phyloP scores from a whole-genome alignment of 2,329 filamentous ascomycete species.

The Xylariales sp. region DNA sequence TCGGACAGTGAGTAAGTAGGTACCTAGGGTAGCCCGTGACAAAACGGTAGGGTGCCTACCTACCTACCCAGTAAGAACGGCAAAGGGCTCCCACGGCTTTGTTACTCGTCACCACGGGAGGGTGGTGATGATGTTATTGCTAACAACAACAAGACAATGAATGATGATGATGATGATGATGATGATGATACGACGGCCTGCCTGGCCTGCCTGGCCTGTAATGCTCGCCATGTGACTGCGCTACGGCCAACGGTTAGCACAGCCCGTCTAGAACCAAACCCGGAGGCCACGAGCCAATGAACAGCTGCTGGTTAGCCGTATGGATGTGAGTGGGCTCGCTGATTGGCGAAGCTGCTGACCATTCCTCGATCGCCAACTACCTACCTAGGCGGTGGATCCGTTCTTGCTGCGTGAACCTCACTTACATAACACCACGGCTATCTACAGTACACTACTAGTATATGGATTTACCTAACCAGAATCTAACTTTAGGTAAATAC shows the following conservation, averaged over 20 bases:
- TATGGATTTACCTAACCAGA: no score
- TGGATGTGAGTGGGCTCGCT: slow-evolving; percentile 21
- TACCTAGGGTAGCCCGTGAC: background rate
- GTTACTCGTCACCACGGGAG: background rate
- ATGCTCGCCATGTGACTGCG: slow-evolving; percentile 28
- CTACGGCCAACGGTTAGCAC: slow-evolving; percentile 15
- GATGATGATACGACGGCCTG: slow-evolving; percentile 17
- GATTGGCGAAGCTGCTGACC: slow-evolving; percentile 21
- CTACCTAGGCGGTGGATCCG: background rate
- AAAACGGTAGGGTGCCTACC: no score
- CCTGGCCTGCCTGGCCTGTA: background rate
- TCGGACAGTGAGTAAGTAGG: no score
- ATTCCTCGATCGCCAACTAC: slow-evolving; percentile 2
- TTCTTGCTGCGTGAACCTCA: background rate
- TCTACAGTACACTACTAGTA: no score
- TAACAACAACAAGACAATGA: background rate
- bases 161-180: slow-evolving; percentile 2
- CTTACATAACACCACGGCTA: background rate
- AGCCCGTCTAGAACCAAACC: slow-evolving; percentile 8
- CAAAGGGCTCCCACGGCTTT: slow-evolving; percentile 14
- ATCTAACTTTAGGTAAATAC: no score
- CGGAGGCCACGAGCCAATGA: slow-evolving; percentile 16
- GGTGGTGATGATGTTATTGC: slow-evolving; percentile 21
- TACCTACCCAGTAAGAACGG: slow-evolving; percentile 17
- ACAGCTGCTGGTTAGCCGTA: background rate